Evolutionary conservation across 1,139 yeast species (phyloP), one percentile per base, ranked within the genome.

Genomic region (Geotrichum europaeum): DNA sequence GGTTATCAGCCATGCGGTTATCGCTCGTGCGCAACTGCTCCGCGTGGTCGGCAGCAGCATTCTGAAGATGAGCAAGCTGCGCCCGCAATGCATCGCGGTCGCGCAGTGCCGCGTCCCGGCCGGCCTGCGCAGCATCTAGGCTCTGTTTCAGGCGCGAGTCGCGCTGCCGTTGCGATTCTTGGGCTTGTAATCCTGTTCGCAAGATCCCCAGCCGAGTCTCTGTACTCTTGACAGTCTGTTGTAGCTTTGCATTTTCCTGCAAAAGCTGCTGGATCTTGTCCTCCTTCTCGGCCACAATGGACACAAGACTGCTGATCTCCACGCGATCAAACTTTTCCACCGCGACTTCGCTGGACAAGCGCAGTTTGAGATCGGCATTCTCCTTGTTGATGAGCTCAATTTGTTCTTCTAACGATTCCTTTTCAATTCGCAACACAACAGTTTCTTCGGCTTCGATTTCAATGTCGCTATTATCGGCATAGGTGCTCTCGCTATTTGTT

Each of bases 1-100:
- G 47, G 22, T 40, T 40, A 69, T 94, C 98, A 56, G 91, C 96
- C 61, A 86, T 82, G 71, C 91, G 96, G 64, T 85, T 85, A 66
- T 83, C 85, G 62, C 84, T 75, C 0, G 82, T 69, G 63, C 84
- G 89, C 18, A 82, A 78, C 25, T 54, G 56, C 9, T 58, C n/a
- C 22, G 52, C 60, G n/a, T 51, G 51, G 4, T 58, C 60, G 83
- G 87, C 32, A 79, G 81, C 25, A 80, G 69, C 53, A 81, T 81
- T 77, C 59, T 76, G 78, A 55, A 83, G 71, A 47, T 80, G 81
- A 34, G 78, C 75, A 40, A 79, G 66, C 12, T 78, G 73, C 34
- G 76, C 76, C 54, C 74, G 76, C 59, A 83, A 68, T 40, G 69
- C 73, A 30, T 75, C 73, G 58, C 76, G 53, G 53, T 60, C 63